Evolutionary conservation across 108 stramenopile genomes (phyloP).

Genomic region (Cyclotella sp.): DNA sequence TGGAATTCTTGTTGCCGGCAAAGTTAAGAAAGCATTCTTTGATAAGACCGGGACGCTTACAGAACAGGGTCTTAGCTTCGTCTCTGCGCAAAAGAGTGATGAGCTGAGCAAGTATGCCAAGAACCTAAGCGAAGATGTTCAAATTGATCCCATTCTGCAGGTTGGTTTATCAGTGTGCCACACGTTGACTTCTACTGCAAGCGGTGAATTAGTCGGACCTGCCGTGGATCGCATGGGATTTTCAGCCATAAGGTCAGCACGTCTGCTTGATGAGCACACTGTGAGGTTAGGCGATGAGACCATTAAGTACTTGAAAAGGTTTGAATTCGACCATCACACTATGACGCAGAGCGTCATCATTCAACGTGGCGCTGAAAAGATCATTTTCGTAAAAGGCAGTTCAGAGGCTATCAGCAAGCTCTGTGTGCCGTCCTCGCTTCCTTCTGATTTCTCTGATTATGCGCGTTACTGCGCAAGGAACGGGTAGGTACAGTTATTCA

Average conservation of each 20-base stretch:
- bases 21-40: constrained; percentile 80
- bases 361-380: constrained; percentile 21
- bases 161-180: constrained; percentile 69
- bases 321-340: constrained; percentile 68
- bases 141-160: constrained; percentile 21
- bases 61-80: constrained; percentile 68
- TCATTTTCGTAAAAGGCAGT: constrained; percentile 17
- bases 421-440: constrained; percentile 50
- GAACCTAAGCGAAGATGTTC: neutral
- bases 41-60: constrained; percentile 89
- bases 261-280: constrained; percentile 24
- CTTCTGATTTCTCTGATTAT: constrained; percentile 47
- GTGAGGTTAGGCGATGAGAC: constrained; percentile 36
- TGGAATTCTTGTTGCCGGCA: constrained; percentile 82
- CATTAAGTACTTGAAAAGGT: constrained; percentile 56
- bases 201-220: constrained; percentile 61
- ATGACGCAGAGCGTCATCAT: constrained; percentile 75
- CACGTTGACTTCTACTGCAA: constrained; percentile 32
- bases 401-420: constrained; percentile 59
- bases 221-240: constrained; percentile 63
- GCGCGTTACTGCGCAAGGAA: constrained; percentile 44
- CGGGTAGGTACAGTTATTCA: constrained; percentile 28
- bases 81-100: constrained; percentile 32
- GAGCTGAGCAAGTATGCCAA: constrained; percentile 2
- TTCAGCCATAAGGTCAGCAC: constrained; percentile 24